These are phyloP conservation scores for Albizia julibrissin DNA, from an alignment of 306 rosid genomes.

Conservation along the genomic window DNA sequence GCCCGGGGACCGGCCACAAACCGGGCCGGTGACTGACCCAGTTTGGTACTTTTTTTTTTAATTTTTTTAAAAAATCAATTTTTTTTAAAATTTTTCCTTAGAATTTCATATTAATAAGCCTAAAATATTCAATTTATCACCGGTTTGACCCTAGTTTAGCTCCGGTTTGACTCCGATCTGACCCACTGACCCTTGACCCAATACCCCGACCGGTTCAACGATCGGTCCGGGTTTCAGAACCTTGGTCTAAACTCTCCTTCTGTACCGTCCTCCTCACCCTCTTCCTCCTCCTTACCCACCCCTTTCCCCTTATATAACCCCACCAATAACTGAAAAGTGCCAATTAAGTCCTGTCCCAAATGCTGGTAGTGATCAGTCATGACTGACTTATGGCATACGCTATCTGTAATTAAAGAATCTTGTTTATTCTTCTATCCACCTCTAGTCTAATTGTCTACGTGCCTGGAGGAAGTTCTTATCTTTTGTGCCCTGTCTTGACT, in stretches of 20 bases:
- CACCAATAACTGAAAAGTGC: constrained; percentile 5
- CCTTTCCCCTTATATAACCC: neutral
- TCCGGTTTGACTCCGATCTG: too few species aligned
- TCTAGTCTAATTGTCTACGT: neutral
- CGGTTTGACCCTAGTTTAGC: too few species aligned
- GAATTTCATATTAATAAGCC: too few species aligned
- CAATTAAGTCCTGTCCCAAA: neutral
- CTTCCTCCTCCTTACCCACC: neutral
- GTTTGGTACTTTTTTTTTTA: too few species aligned
- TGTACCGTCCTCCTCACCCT: neutral
- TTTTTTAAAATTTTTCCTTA: too few species aligned
- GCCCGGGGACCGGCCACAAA: too few species aligned
- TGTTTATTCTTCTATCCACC: constrained; percentile 3
- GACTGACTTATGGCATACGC: neutral
- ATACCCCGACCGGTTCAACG: too few species aligned
- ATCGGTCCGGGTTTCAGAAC: too few species aligned
- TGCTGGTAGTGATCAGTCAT: constrained; percentile 17
- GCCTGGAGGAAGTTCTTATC: constrained; percentile 10
- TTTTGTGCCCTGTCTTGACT: constrained; percentile 26
- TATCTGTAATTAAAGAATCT: neutral
- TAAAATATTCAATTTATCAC: too few species aligned
- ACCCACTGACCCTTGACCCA: too few species aligned
- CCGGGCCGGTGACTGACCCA: too few species aligned
- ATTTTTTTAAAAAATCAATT: too few species aligned
- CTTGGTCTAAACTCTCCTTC: neutral